These are phyloP conservation scores for Fusarium stilboides DNA, from an alignment of 2,329 filamentous ascomycete genomes.

Conservation along the genomic window DNA sequence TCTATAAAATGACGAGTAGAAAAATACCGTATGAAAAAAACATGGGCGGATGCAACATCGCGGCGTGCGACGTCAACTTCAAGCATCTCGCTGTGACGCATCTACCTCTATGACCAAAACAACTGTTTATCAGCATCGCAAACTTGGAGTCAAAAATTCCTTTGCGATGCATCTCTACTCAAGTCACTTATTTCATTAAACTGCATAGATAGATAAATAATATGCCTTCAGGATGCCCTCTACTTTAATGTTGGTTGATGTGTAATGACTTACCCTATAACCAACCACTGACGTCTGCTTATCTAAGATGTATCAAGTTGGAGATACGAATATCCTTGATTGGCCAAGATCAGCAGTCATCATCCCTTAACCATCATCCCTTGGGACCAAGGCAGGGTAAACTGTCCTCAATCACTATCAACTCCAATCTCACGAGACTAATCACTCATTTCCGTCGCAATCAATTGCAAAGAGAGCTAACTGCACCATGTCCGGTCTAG, in stretches of 20 bases:
- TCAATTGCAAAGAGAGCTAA: fast-evolving
- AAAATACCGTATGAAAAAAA: too few relatives aligned
- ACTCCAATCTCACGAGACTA: background rate
- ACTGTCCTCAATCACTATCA: constrained; percentile 1
- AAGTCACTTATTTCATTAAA: too few relatives aligned
- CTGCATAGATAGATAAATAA: too few relatives aligned
- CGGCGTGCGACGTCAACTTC: too few relatives aligned
- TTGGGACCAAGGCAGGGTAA: background rate
- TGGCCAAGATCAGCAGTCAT: constrained; percentile 13
- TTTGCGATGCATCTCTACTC: too few relatives aligned
- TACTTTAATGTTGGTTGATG: background rate
- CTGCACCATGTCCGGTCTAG: background rate
- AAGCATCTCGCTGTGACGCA: too few relatives aligned
- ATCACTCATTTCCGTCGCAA: background rate
- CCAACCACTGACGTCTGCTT: background rate
- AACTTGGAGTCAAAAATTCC: too few relatives aligned
- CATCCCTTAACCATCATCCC: constrained; percentile 20
- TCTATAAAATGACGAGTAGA: too few relatives aligned
- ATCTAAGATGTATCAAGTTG: background rate
- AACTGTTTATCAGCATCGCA: too few relatives aligned
- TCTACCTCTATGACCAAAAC: too few relatives aligned
- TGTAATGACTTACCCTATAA: constrained; percentile 1
- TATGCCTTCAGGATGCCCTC: too few relatives aligned
- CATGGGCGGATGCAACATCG: too few relatives aligned
- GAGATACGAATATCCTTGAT: background rate